These are phyloP conservation scores for Aspergillus haitiensis DNA, from an alignment of 495 filamentous ascomycete genomes.

Conservation along the genomic window DNA sequence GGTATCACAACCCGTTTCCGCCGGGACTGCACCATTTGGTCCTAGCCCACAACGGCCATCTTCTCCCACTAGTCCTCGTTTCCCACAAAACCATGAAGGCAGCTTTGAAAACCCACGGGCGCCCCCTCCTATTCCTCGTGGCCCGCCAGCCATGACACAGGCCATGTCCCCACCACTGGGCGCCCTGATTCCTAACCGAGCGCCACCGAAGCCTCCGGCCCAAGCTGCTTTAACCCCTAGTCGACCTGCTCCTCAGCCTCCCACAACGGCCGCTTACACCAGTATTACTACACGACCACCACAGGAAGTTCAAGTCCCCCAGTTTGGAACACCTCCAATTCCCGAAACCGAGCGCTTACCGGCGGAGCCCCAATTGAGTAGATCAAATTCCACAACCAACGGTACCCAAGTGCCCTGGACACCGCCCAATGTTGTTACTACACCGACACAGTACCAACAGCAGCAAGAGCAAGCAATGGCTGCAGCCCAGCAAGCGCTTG, in stretches of 20 bases:
- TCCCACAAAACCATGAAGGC: constrained; percentile 84
- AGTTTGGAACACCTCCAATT: constrained; percentile 38
- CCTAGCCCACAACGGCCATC: constrained; percentile 48
- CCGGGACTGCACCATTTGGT: constrained; percentile 22
- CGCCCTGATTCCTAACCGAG: constrained; percentile 44
- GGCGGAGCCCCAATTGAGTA: constrained; percentile 45
- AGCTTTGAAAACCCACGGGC: constrained; percentile 97
- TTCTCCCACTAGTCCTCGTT: constrained; percentile 86
- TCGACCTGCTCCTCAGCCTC: constrained; percentile 54
- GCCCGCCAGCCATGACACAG: constrained; percentile 28
- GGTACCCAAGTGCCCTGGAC: constrained; percentile 36
- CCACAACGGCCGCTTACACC: constrained; percentile 34
- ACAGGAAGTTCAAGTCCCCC: constrained; percentile 29
- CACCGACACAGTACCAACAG: constrained; percentile 69
- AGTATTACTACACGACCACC: constrained; percentile 22
- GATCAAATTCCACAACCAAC: constrained; percentile 45
- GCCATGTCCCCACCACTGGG: constrained; percentile 37
- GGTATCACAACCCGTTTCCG: constrained; percentile 23
- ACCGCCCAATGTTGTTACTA: constrained; percentile 34
- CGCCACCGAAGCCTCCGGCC: constrained; percentile 46
- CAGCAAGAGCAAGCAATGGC: constrained; percentile 80
- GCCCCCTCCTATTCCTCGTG: constrained; percentile 83
- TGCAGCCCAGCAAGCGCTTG: constrained; percentile 68
- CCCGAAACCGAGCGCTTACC: constrained; percentile 58
- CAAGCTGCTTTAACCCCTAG: constrained; percentile 33